Evolutionary conservation across 257 asterid genomes (phyloP).

Genomic region (Plantago major): DNA sequence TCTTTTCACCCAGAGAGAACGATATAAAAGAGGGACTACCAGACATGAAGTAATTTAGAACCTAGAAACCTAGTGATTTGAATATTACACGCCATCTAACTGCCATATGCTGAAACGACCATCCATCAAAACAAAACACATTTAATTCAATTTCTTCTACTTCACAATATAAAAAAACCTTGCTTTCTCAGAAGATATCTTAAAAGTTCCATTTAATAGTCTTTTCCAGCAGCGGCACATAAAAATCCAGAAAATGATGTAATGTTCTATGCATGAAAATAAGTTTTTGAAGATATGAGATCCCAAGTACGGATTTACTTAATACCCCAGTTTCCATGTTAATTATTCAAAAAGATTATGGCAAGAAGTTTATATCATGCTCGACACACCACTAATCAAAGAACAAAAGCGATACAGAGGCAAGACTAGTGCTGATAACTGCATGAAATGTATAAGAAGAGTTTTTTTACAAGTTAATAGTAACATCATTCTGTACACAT

Average conservation of each 20-base stretch:
- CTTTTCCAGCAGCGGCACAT: background rate
- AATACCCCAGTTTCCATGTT: background rate
- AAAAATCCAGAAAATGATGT: background rate
- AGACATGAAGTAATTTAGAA: background rate
- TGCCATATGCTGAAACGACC: background rate
- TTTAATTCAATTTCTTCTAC: too few relatives aligned
- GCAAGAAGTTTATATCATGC: constrained; percentile 10
- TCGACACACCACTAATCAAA: constrained; percentile 11
- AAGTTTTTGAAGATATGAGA: constrained; percentile 12
- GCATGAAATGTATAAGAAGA: constrained; percentile 23
- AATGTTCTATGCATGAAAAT: constrained; percentile 12
- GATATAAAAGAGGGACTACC: constrained; percentile 12
- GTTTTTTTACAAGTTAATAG: constrained; percentile 20
- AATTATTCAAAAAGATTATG: constrained; percentile 3
- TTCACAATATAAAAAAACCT: too few relatives aligned
- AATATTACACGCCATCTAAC: constrained; percentile 6
- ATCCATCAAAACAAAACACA: background rate
- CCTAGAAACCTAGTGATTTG: background rate
- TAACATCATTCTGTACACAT: constrained; percentile 27
- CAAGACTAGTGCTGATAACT: constrained; percentile 14
- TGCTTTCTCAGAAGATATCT: too few relatives aligned
- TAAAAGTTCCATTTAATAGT: background rate
- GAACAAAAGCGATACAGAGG: constrained; percentile 6
- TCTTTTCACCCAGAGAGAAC: constrained; percentile 29
- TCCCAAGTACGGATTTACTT: background rate